Evolutionary conservation across 768 basidiomycete species (phyloP).

Genomic region (Scleroderma bovista): DNA sequence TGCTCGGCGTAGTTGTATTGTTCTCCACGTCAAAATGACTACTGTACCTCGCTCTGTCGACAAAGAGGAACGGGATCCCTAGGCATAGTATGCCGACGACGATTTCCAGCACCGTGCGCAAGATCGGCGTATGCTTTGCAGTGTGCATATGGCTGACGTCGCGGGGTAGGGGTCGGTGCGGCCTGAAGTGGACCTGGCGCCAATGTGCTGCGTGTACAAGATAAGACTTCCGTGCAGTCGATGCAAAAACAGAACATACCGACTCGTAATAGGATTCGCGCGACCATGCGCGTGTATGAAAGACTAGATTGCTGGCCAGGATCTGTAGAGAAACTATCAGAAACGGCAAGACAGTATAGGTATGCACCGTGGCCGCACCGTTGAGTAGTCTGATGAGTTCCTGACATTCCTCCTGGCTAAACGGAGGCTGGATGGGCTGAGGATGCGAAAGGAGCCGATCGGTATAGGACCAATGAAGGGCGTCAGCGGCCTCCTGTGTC

Average conservation of each 20-base stretch:
- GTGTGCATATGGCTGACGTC: conserved; percentile 35
- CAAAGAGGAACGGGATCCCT: conserved; percentile 75
- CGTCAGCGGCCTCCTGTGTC: conserved; percentile 65
- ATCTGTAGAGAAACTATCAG: conserved; percentile 9
- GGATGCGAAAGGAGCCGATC: conserved; percentile 67
- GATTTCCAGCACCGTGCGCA: conserved; percentile 51
- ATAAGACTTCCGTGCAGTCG: no score
- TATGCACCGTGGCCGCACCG: conserved; percentile 16
- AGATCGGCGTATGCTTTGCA: conserved; percentile 32
- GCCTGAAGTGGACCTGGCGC: conserved; percentile 67
- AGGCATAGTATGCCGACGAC: conserved; percentile 61
- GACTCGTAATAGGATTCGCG: conserved; percentile 63
- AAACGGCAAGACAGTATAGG: not conserved
- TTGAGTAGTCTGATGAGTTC: conserved; percentile 60
- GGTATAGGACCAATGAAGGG: conserved; percentile 76
- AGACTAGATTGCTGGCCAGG: conserved; percentile 22
- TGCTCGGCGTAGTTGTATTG: conserved; percentile 34
- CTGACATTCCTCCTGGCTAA: conserved; percentile 71
- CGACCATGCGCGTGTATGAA: conserved; percentile 57
- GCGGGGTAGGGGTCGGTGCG: conserved; percentile 58
- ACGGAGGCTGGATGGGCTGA: conserved; percentile 54
- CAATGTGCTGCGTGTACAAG: conserved; percentile 41
- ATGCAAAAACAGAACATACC: conserved; percentile 48
- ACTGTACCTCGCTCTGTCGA: conserved; percentile 42
- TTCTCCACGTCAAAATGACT: conserved; percentile 54